Percentiles rank a stretch among this genome's conserved stretches.
Evolutionary conservation across 306 rosid genomes (phyloP).

Genomic region (Glycyrrhiza uralensis): DNA sequence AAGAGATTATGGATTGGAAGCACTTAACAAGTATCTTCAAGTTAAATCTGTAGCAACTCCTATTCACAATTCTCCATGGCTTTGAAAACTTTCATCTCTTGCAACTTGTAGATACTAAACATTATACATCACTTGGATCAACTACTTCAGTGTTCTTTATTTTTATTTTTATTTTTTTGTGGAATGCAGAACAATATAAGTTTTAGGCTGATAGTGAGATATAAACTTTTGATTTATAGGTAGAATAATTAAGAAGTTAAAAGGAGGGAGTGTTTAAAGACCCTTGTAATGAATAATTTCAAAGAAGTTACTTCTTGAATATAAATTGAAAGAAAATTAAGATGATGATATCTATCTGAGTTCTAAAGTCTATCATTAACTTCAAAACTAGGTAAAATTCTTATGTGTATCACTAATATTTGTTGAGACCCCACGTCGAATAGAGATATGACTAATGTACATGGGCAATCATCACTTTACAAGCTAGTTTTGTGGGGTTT

Average conservation of each 20-base stretch:
- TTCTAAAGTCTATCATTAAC: not conserved
- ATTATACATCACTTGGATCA: not conserved
- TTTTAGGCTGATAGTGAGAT: not conserved
- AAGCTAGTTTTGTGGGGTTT: too few species aligned
- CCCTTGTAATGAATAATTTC: not conserved
- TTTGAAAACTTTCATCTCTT: constrained; percentile 28
- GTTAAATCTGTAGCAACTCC: constrained; percentile 84
- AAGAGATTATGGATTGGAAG: constrained; percentile 66
- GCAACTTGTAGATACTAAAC: not conserved
- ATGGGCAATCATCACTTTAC: too few species aligned
- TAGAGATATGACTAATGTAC: too few species aligned
- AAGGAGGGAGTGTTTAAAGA: not conserved
- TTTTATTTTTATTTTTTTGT: not conserved
- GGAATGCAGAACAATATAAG: not conserved
- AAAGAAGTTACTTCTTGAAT: not conserved
- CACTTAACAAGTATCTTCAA: constrained; percentile 65
- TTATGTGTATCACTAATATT: not conserved
- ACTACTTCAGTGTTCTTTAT: not conserved
- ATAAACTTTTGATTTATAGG: too few species aligned
- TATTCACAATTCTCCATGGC: constrained; percentile 82
- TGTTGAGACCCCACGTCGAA: too few species aligned
- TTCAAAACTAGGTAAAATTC: too few species aligned
- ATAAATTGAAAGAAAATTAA: not conserved
- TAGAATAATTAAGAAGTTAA: not conserved
- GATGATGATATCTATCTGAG: not conserved